These are phyloP conservation scores for Xylariales sp. DNA, from an alignment of 2,329 filamentous ascomycete genomes.

Conservation along the genomic window DNA sequence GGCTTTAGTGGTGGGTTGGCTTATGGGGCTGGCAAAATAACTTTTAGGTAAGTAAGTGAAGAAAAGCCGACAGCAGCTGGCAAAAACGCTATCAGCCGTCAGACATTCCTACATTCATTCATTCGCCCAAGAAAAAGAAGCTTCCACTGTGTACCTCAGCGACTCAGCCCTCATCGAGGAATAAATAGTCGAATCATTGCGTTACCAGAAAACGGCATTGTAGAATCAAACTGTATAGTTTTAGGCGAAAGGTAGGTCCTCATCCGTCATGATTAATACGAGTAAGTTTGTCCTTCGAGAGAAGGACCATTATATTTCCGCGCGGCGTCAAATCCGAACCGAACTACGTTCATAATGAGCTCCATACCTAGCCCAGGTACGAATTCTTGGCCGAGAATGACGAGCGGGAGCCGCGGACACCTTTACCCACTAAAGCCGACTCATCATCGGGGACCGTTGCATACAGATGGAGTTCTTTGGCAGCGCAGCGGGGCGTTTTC, in stretches of 20 bases:
- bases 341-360: neutral
- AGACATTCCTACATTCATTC: neutral
- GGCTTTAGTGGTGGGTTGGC: constrained; percentile 23
- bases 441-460: constrained; percentile 64
- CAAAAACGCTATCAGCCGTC: constrained; percentile 3
- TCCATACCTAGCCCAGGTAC: neutral
- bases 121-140: too few species aligned
- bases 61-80: neutral
- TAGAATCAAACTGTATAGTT: too few species aligned
- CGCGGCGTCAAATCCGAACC: neutral
- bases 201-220: too few species aligned
- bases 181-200: too few species aligned
- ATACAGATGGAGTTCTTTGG: constrained; percentile 53
- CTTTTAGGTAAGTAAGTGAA: too few species aligned
- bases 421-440: constrained; percentile 42
- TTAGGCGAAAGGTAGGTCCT: too few species aligned
- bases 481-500: neutral
- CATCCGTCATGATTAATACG: too few species aligned
- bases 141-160: too few species aligned
- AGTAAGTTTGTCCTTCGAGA: too few species aligned
- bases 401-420: constrained; percentile 23
- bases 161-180: too few species aligned
- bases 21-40: constrained; percentile 9
- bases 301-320: too few species aligned
- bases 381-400: constrained; percentile 17